phyloP scores from a whole-genome alignment of 2,329 filamentous ascomycete genomes.

The Paecilomyces variotii region DNA sequence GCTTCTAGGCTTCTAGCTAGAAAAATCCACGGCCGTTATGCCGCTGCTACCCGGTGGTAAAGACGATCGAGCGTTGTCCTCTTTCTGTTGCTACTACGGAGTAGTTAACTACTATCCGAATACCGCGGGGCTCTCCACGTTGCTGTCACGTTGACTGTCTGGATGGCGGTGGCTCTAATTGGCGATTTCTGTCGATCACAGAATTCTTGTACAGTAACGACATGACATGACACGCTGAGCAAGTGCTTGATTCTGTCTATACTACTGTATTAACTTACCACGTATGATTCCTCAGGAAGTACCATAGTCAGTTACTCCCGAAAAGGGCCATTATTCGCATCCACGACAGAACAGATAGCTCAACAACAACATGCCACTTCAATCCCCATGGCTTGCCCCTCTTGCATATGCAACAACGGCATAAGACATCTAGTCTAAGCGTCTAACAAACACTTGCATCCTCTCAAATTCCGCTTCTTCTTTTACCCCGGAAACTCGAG shows the following conservation, averaged over 20 bases:
- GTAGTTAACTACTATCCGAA: too few relatives aligned
- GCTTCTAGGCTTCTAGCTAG: not conserved
- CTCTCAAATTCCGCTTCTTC: not conserved
- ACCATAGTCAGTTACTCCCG: not conserved
- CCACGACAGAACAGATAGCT: not conserved
- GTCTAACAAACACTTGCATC: not conserved
- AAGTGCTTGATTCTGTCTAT: not conserved
- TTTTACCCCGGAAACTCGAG: not conserved
- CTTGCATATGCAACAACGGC: not conserved
- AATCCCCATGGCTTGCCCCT: not conserved
- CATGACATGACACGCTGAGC: not conserved
- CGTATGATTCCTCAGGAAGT: not conserved
- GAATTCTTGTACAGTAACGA: not conserved
- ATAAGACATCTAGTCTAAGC: not conserved
- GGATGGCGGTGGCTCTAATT: not conserved
- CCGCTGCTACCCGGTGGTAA: not conserved
- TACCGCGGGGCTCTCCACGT: not conserved
- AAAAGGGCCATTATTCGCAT: not conserved
- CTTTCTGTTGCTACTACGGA: not conserved
- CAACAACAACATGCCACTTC: not conserved
- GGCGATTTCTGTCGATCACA: not conserved
- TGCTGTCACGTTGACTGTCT: not conserved
- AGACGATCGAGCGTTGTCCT: not conserved
- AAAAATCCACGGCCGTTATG: not conserved
- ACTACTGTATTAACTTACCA: too few relatives aligned